Conservation (phyloP, 2,329 filamentous ascomycete species). For the Colletotrichum sp. region DNA sequence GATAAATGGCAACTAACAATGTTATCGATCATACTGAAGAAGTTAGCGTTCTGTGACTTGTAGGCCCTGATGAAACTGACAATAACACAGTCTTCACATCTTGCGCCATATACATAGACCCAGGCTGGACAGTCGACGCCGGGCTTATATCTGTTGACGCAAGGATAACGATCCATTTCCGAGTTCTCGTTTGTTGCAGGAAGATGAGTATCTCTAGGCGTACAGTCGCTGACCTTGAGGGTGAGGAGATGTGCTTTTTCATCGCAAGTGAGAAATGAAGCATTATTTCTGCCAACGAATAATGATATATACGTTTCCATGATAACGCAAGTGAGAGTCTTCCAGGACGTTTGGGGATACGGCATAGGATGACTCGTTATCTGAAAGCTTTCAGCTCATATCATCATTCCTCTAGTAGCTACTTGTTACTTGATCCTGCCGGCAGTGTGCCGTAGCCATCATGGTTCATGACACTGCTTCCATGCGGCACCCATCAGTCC, state of each 20-base stretch:
- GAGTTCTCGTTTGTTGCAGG: not conserved
- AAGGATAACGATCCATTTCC: not conserved
- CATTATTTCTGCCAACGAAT: not conserved
- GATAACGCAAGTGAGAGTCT: not conserved
- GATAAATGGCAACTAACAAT: not conserved
- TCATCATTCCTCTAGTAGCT: not conserved
- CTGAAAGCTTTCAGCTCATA: not conserved
- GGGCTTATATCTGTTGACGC: not conserved
- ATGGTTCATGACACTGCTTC: not conserved
- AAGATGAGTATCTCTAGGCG: not conserved
- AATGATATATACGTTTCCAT: not conserved
- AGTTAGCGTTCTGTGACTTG: not conserved
- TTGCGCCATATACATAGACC: not conserved
- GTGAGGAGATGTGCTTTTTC: accelerated
- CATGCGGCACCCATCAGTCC: not conserved
- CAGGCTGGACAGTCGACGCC: not conserved
- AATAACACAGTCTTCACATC: not conserved
- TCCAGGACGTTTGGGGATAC: accelerated
- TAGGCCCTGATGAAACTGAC: not conserved
- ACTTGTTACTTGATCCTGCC: not conserved
- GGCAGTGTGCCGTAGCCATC: not conserved
- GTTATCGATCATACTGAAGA: not conserved
- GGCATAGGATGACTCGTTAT: not conserved
- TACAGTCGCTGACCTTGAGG: accelerated
- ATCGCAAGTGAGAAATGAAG: accelerated